These are phyloP conservation scores for Tolypocladium nubicola DNA, from an alignment of 2,329 filamentous ascomycete genomes.

Conservation along the genomic window DNA sequence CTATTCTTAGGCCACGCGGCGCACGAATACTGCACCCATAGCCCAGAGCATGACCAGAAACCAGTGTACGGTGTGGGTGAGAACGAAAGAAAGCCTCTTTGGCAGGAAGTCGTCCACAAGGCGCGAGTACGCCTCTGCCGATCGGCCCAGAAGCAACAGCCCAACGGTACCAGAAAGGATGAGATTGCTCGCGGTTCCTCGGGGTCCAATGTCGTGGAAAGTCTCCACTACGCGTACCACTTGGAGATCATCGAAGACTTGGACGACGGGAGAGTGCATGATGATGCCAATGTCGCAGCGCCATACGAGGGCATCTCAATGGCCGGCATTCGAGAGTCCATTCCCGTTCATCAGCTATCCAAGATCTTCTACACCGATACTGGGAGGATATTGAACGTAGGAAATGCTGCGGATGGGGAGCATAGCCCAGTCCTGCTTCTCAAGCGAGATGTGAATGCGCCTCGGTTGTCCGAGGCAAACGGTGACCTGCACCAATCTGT, in stretches of 20 bases:
- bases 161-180: neutral
- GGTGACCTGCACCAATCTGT: neutral
- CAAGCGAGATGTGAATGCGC: constrained; percentile 16
- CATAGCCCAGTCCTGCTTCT: constrained; percentile 23
- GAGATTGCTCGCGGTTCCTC: neutral
- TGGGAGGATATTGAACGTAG: constrained; percentile 78
- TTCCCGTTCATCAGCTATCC: constrained; percentile 53
- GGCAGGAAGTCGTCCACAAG: constrained; percentile 97
- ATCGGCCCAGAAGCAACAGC: constrained; percentile 33
- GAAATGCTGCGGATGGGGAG: constrained; percentile 37
- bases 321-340: constrained; percentile 39
- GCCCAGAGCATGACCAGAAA: neutral
- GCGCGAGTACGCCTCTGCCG: constrained; percentile 71
- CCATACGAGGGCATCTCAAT: constrained; percentile 29
- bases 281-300: constrained; percentile 20
- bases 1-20: constrained; percentile 72
- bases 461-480: constrained; percentile 33
- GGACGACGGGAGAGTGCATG: constrained; percentile 44
- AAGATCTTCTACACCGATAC: constrained; percentile 93
- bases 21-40: neutral
- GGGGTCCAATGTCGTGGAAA: neutral
- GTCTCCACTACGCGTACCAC: constrained; percentile 58
- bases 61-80: constrained; percentile 16
- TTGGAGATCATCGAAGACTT: constrained; percentile 76
- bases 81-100: constrained; percentile 56